Percentiles rank a stretch among this genome's conserved stretches.
These are phyloP conservation scores for Globisporangium spinosum DNA, from an alignment of 352 stramenopile genomes.

Conservation along the genomic window DNA sequence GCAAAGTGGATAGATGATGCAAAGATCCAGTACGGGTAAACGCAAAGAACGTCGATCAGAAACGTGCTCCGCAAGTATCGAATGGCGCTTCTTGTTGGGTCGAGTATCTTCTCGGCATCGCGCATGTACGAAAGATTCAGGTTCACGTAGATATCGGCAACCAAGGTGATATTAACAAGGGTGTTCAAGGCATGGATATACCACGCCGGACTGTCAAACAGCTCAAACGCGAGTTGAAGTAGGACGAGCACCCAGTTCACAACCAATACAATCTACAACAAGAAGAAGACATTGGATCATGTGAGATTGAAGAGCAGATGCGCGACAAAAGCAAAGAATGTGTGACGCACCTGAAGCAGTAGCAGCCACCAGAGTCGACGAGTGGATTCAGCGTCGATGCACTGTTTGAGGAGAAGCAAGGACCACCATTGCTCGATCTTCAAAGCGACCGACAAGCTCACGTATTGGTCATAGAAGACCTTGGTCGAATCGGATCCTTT, in stretches of 20 bases:
- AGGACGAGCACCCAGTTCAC: constrained; percentile 54
- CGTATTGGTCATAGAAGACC: constrained; percentile 22
- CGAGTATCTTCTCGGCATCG: constrained; percentile 52
- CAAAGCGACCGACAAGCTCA: neutral
- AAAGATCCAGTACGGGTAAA: constrained; percentile 42
- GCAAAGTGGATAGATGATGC: constrained; percentile 24
- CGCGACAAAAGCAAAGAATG: neutral
- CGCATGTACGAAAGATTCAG: constrained; percentile 50
- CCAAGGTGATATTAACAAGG: constrained; percentile 30
- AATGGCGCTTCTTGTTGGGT: constrained; percentile 32
- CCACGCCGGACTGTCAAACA: constrained; percentile 22
- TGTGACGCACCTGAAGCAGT: constrained; percentile 23
- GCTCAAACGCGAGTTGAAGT: constrained; percentile 44
- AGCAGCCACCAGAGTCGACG: constrained; percentile 48
- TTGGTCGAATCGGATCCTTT: constrained; percentile 15
- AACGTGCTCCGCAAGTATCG: constrained; percentile 39
- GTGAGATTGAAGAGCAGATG: neutral
- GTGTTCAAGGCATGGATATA: constrained; percentile 21
- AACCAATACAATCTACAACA: constrained; percentile 15
- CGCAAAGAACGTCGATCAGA: constrained; percentile 39
- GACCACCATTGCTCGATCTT: constrained; percentile 11
- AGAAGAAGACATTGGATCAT: neutral
- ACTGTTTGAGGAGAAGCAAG: constrained; percentile 24
- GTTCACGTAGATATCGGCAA: constrained; percentile 51
- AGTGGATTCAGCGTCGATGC: constrained; percentile 51